Evolutionary conservation across 768 basidiomycete species (phyloP), one percentile per base, ranked within the genome.

Genomic region (Boletus reticulatus): DNA sequence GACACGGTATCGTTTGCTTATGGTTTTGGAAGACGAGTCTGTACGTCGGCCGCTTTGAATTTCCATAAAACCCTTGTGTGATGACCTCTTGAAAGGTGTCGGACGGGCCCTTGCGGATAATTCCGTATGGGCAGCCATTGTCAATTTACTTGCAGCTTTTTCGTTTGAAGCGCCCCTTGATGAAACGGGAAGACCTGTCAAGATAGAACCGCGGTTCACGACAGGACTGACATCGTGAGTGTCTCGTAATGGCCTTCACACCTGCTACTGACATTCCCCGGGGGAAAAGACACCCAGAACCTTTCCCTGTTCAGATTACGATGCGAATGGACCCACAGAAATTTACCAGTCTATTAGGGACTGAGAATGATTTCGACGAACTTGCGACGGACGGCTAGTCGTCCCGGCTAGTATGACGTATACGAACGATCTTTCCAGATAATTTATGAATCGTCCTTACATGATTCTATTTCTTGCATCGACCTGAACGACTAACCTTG

Each of bases 101-200:
- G 56, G 56, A 22, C 41, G 43, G 4, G 27, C n/a, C 4, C 37
- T 57, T 19, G 56, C 47, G 11, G 56, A 57, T 5, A 4, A 29
- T 14, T 57, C 53, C 17, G 1, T 55, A 17, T 57, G 47, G 53
- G 43, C 34, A n/a, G 52, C 41, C 14, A 27, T 56, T 2, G 53
- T 14, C 22, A 57, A 34, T 32, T 14, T 56, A 19, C 56, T 55
- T 27, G 34, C 56, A 7, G 37, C 44, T 31, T 57, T 54, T 27
- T 55, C 56, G 12, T 57, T 57, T 36, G 37, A 38, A 27, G 42
- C 56, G 8, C 56, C 56, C 2, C 52, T 57, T 29, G 52, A 57
- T 5, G 52, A 44, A 9, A 17, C 27, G 4, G 56, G 56, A 6
- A 41, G 19, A 4, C 46, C 52, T 8, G 20, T 44, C 52, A n/a